Conservation (phyloP, 2,329 filamentous ascomycete genomes). For the Clonostachys solani region DNA sequence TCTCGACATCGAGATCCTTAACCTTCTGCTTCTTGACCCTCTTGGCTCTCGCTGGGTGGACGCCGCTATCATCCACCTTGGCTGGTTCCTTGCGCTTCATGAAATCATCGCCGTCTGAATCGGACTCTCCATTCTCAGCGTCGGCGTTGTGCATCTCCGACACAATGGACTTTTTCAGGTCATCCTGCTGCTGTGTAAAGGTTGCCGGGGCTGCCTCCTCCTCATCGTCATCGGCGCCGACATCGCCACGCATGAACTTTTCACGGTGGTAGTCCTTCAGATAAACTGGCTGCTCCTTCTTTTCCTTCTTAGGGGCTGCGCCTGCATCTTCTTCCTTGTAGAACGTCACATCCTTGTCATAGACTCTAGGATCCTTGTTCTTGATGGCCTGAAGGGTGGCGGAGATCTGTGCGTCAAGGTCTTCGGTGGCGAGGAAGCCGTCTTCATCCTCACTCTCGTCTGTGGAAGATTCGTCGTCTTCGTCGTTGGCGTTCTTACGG, state of each 20-base stretch:
- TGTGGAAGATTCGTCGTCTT: constrained; percentile 61
- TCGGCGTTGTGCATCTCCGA: constrained; percentile 70
- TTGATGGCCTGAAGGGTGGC: constrained; percentile 84
- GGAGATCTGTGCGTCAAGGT: constrained; percentile 81
- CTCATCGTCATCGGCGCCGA: constrained; percentile 54
- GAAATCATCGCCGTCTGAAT: constrained; percentile 58
- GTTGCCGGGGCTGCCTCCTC: constrained; percentile 49
- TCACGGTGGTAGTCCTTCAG: constrained; percentile 89
- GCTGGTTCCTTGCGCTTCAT: constrained; percentile 65
- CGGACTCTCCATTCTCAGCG: constrained; percentile 34
- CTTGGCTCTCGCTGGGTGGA: constrained; percentile 52
- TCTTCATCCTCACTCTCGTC: constrained; percentile 88
- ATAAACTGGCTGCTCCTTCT: constrained; percentile 80
- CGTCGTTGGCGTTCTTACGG: constrained; percentile 41
- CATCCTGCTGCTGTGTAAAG: constrained; percentile 85
- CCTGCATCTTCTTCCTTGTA: constrained; percentile 60
- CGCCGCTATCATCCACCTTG: constrained; percentile 31
- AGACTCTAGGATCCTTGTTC: constrained; percentile 86
- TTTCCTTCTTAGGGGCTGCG: constrained; percentile 30
- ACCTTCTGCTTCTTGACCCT: constrained; percentile 40
- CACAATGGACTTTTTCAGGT: constrained; percentile 72
- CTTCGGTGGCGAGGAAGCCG: constrained; percentile 79
- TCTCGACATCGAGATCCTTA: constrained; percentile 57
- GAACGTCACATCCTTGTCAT: constrained; percentile 76
- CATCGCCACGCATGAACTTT: constrained; percentile 73